Base-by-base conservation (phyloP, 495 filamentous ascomycete genomes). In the Aspergillus steynii region DNA sequence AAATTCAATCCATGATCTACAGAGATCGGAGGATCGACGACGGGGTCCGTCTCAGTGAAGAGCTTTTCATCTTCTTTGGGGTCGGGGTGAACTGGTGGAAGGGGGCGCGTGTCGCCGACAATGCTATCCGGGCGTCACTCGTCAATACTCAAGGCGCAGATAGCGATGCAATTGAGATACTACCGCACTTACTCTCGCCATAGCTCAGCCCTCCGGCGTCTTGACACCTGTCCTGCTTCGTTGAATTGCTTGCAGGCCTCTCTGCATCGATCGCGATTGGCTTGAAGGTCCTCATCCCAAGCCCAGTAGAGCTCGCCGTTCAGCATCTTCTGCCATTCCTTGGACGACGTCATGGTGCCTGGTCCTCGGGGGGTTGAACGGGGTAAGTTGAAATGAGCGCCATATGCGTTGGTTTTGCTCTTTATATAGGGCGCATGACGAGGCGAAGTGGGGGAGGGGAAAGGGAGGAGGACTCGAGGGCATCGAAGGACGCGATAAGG, bases 1-100 rank as follows among this genome's bases (percentile, higher is more conserved):
- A 92, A 74, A 62, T 93, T 91, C 60, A 79, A 79, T 1, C 91
- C 91, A 63, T 93, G 92, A 71, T 93, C 90, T n/a, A 87, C 76
- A 15, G 78, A 81, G 62, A 94, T 80, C 0, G 90, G 89, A 0
- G 84, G 75, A 53, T 90, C 86, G 20, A 92, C 79, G 71, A 83
- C 88, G 3, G 90, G 83, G 32, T 88, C 82, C 48, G 83, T 77
- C 7, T 72, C 75, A 29, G 74, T 71, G 50, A 90, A 82, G 2
- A 85, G 79, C 14, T 65, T 73, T 28, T 84, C 83, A 61, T 92
- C 86, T 70, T 82, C 78, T 61, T 84, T 80, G 3, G 77, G 68
- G 15, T 80, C 80, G 1, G 79, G 58, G 0, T 77, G 76, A 8
- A 68, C 71, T 8, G 84, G 80, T 14, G 88, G 87, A 0, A 92